phyloP scores from a whole-genome alignment of 805 yeast genomes.

The Sugiyamaella boreocaroliniensis region DNA sequence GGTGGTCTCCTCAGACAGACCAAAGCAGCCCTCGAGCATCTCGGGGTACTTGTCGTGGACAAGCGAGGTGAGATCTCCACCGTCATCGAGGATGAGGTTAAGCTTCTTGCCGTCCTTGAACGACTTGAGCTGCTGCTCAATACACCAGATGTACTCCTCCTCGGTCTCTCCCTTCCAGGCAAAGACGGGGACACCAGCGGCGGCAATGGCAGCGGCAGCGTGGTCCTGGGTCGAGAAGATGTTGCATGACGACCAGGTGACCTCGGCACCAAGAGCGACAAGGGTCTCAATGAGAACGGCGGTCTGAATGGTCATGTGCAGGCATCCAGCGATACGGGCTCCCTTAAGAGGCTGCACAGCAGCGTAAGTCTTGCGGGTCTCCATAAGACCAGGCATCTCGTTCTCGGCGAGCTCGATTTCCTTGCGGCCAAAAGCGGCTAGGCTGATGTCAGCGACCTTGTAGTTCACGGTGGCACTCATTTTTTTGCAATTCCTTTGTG shows the following conservation, averaged over 20 bases:
- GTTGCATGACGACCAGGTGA: constrained; percentile 99
- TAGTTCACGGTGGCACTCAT: constrained; percentile 50
- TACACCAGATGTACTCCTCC: constrained; percentile 99
- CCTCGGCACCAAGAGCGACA: constrained; percentile 97
- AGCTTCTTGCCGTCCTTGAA: constrained; percentile 94
- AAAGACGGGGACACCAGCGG: constrained; percentile 97
- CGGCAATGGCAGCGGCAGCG: constrained; percentile 99
- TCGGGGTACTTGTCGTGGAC: constrained; percentile 98
- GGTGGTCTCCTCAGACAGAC: constrained; percentile 98
- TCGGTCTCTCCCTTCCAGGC: constrained; percentile 99
- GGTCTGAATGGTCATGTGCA: constrained; percentile 99
- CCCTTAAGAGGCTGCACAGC: constrained; percentile 91
- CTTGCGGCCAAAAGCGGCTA: constrained; percentile 99
- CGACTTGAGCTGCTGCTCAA: constrained; percentile 96
- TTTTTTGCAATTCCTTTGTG: constrained; percentile 3
- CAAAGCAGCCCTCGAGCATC: constrained; percentile 89
- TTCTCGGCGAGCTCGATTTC: constrained; percentile 98
- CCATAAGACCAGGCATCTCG: constrained; percentile 99
- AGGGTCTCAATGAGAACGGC: constrained; percentile 98
- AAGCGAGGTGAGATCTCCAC: constrained; percentile 96
- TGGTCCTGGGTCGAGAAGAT: constrained; percentile 99
- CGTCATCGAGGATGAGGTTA: constrained; percentile 96
- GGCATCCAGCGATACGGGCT: constrained; percentile 98
- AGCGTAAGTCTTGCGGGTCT: constrained; percentile 91
- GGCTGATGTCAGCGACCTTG: constrained; percentile 96